Evolutionary conservation across 225 moss, liverwort and hornwort species (phyloP).

Genomic region (Asterella californica): DNA sequence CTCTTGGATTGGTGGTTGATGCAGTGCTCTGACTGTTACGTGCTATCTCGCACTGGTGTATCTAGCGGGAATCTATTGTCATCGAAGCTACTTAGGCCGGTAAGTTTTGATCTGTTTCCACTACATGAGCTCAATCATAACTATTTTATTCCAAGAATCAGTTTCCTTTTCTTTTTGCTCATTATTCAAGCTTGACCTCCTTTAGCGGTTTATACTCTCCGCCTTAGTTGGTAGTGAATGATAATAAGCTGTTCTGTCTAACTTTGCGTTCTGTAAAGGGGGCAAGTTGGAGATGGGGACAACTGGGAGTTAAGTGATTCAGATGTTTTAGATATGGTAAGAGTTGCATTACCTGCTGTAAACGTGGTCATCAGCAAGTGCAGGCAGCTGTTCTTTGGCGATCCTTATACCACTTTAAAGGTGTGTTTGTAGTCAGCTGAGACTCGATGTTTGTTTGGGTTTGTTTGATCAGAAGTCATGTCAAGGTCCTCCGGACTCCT

Average conservation of each 20-base stretch:
- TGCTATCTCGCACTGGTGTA: slow-evolving; percentile 78
- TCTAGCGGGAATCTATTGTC: slow-evolving; percentile 72
- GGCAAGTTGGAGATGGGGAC: slow-evolving; percentile 1
- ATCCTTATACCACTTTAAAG: slow-evolving; percentile 86
- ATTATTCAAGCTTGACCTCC: not conserved
- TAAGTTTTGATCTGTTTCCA: slow-evolving; percentile 22
- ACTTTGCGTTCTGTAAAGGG: slow-evolving; percentile 16
- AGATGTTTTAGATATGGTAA: slow-evolving; percentile 61
- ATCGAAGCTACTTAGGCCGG: slow-evolving; percentile 83
- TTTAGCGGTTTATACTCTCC: not conserved
- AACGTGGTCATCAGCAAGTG: slow-evolving; percentile 66
- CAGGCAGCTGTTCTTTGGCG: slow-evolving; percentile 80
- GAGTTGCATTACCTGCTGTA: slow-evolving; percentile 61
- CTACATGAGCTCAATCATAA: not conserved
- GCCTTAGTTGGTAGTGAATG: not conserved
- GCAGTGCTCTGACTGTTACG: slow-evolving; percentile 71
- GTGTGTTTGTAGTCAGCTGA: slow-evolving; percentile 28
- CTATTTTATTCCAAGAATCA: not conserved
- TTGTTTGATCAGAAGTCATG: too few species aligned
- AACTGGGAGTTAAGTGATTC: slow-evolving; percentile 60
- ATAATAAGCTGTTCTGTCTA: not conserved
- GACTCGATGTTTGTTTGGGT: not conserved
- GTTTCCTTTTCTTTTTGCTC: too few species aligned
- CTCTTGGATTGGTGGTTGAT: not conserved
- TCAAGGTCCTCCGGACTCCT: too few species aligned